These are phyloP conservation scores for Clitoria ternatea DNA, from an alignment of 306 rosid genomes.

Conservation along the genomic window DNA sequence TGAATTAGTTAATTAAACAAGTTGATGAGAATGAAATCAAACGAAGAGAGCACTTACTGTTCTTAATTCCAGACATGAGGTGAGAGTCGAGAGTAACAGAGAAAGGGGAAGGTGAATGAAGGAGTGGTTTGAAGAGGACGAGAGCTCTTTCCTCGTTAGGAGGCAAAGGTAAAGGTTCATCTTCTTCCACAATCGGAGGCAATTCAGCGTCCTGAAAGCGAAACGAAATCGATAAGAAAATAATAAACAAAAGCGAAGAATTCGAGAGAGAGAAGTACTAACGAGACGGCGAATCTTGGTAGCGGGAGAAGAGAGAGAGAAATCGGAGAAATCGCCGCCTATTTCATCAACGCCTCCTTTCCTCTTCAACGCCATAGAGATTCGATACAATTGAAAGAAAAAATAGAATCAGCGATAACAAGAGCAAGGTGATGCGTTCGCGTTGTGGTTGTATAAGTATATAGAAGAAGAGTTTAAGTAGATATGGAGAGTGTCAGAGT, in stretches of 20 bases:
- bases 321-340: conserved; percentile 58
- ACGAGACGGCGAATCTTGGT: conserved; percentile 85
- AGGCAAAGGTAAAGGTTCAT: conserved; percentile 15
- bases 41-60: conserved; percentile 15
- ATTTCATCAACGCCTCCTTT: conserved; percentile 43
- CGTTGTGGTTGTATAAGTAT: background rate
- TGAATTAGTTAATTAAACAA: too few species aligned
- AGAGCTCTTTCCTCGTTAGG: conserved; percentile 60
- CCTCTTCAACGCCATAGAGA: conserved; percentile 41
- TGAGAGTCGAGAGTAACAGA: conserved; percentile 49
- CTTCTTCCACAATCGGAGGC: conserved; percentile 58
- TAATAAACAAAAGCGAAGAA: background rate
- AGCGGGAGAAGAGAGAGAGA: conserved; percentile 76
- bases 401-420: background rate
- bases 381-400: too few species aligned
- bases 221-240: background rate
- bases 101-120: conserved; percentile 33
- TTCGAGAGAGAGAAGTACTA: conserved; percentile 25
- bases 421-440: background rate
- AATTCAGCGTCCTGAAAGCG: conserved; percentile 50
- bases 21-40: background rate
- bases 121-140: conserved; percentile 56
- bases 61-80: conserved; percentile 49
- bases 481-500: background rate
- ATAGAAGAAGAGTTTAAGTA: background rate